Conservation (phyloP, 2,329 filamentous ascomycete genomes). For the Apiospora marii region DNA sequence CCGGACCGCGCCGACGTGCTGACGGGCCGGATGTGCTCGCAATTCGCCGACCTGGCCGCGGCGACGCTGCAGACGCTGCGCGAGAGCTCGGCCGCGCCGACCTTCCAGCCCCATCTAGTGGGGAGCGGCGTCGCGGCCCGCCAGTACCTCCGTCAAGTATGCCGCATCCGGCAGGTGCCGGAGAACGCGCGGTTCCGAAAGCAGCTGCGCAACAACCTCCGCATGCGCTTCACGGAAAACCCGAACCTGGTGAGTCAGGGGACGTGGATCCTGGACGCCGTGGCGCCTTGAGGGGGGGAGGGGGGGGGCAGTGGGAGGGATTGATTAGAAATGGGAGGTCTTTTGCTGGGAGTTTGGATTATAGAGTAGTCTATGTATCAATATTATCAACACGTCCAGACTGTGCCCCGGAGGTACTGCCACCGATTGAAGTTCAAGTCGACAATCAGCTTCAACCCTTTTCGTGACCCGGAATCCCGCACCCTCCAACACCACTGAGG, state of each 20-base stretch:
- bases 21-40: not conserved
- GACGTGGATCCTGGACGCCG: not conserved
- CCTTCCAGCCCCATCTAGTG: not conserved
- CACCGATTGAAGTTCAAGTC: not conserved
- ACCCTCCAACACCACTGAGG: not conserved
- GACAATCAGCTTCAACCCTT: not conserved
- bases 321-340: too few species aligned
- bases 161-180: not conserved
- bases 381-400: too few species aligned
- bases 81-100: too few species aligned
- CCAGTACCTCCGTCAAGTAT: not conserved
- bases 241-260: not conserved
- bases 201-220: not conserved
- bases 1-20: not conserved
- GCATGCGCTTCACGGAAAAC: not conserved
- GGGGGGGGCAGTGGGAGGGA: not conserved
- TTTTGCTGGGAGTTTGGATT: too few species aligned
- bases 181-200: too few species aligned
- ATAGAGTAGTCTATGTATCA: too few species aligned
- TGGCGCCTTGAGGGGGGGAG: not conserved
- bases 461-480: too few species aligned
- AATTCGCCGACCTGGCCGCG: not conserved
- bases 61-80: not conserved
- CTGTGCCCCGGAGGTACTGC: too few species aligned
- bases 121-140: not conserved